Conservation (phyloP, 257 asterid genomes). For the Solanum lycopersicoides region DNA sequence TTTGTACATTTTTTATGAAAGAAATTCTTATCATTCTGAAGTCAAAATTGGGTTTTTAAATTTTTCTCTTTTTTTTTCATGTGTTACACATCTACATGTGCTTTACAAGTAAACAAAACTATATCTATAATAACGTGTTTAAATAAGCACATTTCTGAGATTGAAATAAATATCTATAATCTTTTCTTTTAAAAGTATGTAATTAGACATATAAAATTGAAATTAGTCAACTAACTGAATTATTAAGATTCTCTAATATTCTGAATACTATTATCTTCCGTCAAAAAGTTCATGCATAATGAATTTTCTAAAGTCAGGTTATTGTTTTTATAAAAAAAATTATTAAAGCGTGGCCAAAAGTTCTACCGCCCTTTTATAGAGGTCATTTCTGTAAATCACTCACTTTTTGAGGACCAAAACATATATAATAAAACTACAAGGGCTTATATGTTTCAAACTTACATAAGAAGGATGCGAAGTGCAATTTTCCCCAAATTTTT, state of each 20-base stretch:
- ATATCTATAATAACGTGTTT: accelerated
- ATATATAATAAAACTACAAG: background rate
- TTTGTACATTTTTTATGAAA: no score
- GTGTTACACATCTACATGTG: background rate
- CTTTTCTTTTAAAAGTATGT: background rate
- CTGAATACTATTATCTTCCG: no score
- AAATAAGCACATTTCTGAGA: accelerated
- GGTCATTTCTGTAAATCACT: background rate
- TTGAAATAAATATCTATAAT: no score
- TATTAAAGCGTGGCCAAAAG: background rate
- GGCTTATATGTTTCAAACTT: background rate
- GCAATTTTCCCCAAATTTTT: background rate
- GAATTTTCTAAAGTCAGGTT: no score
- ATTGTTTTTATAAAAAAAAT: background rate
- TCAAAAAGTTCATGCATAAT: no score
- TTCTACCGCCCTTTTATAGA: background rate
- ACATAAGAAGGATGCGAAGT: background rate
- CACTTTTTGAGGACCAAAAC: background rate
- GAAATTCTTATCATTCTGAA: background rate
- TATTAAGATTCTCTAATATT: no score
- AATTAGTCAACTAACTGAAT: accelerated
- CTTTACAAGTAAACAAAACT: background rate
- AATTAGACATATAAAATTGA: background rate
- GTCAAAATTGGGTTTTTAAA: background rate
- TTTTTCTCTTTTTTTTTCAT: background rate